Evolutionary conservation across 805 yeast species (phyloP).

Genomic region (Hyphopichia homilentoma): DNA sequence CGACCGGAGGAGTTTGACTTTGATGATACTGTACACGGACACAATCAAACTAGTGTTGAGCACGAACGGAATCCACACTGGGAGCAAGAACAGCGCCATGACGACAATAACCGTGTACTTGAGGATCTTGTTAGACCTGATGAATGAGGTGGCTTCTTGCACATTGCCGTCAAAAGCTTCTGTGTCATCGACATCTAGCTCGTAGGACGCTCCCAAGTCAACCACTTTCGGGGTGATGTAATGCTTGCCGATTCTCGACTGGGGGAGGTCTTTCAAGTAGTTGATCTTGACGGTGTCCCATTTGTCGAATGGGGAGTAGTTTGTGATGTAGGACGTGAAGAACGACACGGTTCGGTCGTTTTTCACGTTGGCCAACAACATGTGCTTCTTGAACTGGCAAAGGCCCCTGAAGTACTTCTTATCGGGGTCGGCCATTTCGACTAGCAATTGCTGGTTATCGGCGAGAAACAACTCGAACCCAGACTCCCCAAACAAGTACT

Average conservation of each 20-base stretch:
- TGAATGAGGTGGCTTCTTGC: constrained; percentile 37
- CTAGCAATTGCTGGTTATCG: constrained; percentile 44
- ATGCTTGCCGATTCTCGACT: constrained; percentile 33
- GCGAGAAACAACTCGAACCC: constrained; percentile 34
- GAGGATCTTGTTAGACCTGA: constrained; percentile 25
- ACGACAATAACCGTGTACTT: constrained; percentile 20
- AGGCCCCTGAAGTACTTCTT: constrained; percentile 54
- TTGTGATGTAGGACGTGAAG: constrained; percentile 74
- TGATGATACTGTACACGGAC: constrained; percentile 38
- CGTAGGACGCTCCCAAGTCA: constrained; percentile 39
- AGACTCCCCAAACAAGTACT: constrained; percentile 31
- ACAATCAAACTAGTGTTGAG: constrained; percentile 31
- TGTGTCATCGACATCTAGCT: constrained; percentile 2
- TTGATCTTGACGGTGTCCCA: constrained; percentile 46
- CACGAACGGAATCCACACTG: constrained; percentile 50
- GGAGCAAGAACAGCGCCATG: constrained; percentile 30
- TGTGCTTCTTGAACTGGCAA: constrained; percentile 49
- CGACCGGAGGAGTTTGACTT: constrained; percentile 21
- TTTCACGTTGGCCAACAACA: constrained; percentile 67
- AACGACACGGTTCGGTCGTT: constrained; percentile 88
- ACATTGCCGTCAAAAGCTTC: constrained; percentile 14
- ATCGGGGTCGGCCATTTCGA: constrained; percentile 50
- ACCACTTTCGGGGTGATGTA: constrained; percentile 47
- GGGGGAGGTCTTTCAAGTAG: constrained; percentile 45
- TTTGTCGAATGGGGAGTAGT: constrained; percentile 67